These are phyloP conservation scores for Tolypocladium cylindrosporum DNA, from an alignment of 2,329 filamentous ascomycete genomes.

Conservation along the genomic window DNA sequence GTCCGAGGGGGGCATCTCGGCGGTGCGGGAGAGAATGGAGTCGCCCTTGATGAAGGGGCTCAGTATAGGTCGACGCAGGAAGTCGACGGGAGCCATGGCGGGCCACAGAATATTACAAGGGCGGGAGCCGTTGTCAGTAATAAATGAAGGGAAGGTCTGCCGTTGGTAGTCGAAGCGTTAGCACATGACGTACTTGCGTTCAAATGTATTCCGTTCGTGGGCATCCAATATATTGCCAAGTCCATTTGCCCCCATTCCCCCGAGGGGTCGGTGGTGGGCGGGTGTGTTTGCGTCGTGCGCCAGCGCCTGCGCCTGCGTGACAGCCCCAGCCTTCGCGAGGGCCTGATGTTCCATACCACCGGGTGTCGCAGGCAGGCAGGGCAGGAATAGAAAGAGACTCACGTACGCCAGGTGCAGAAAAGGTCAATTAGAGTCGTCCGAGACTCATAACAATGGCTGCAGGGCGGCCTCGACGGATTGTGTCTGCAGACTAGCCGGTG, in stretches of 20 bases:
- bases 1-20: constrained; percentile 2
- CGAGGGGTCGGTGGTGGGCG: background rate
- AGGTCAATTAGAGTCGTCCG: background rate
- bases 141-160: constrained; percentile 7
- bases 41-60: background rate
- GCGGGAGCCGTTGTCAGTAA: constrained; percentile 1
- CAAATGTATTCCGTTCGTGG: background rate
- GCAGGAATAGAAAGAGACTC: background rate
- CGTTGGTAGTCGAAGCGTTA: background rate
- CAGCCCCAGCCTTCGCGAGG: background rate
- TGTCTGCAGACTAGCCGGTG: constrained; percentile 1
- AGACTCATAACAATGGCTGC: background rate
- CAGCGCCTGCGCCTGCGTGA: background rate
- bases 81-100: constrained; percentile 6
- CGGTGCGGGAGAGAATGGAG: constrained; percentile 5
- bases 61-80: background rate
- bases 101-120: background rate
- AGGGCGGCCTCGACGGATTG: background rate
- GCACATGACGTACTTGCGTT: background rate
- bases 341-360: background rate
- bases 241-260: constrained; percentile 1
- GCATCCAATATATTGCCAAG: background rate
- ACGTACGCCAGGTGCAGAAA: background rate
- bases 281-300: background rate
- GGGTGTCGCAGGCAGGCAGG: background rate